phyloP scores from a whole-genome alignment of 2,329 filamentous ascomycete genomes.

The Ophiostoma ulmi region DNA sequence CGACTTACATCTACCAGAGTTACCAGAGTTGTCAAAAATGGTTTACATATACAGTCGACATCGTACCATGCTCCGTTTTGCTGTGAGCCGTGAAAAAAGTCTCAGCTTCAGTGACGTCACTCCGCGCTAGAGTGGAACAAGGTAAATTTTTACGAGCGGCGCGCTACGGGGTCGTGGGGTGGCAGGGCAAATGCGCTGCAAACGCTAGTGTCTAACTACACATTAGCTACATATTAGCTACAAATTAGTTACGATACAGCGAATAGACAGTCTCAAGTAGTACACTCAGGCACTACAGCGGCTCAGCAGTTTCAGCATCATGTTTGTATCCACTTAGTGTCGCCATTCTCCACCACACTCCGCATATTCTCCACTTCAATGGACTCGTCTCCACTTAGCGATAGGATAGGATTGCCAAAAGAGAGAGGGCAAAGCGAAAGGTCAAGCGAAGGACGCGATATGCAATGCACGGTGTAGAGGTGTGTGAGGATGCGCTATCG shows the following conservation, averaged over 20 bases:
- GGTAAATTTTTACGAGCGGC: slow-evolving; percentile 7
- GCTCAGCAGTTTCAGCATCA: slow-evolving; percentile 2
- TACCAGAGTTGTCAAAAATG: neutral
- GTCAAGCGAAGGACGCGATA: neutral
- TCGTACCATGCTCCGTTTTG: neutral
- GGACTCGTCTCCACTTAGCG: slow-evolving; percentile 3
- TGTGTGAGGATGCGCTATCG: neutral
- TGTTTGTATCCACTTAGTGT: neutral
- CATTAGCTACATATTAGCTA: neutral
- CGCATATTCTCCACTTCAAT: neutral
- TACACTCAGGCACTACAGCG: neutral
- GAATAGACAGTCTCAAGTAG: neutral
- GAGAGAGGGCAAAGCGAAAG: slow-evolving; percentile 6
- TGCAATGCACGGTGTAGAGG: neutral
- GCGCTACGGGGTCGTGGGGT: neutral
- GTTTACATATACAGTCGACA: neutral
- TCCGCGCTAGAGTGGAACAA: slow-evolving; percentile 8
- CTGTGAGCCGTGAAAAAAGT: neutral
- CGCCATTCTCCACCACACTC: neutral
- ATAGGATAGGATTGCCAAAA: slow-evolving; percentile 16
- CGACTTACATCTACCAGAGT: neutral
- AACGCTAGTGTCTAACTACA: neutral
- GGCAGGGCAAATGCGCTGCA: neutral
- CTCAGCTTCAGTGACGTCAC: slow-evolving; percentile 10
- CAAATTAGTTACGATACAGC: neutral